Percentiles rank a stretch among this genome's conserved stretches.
phyloP scores from a whole-genome alignment of 2,329 filamentous ascomycete genomes.

The Colletotrichum brevisporum region DNA sequence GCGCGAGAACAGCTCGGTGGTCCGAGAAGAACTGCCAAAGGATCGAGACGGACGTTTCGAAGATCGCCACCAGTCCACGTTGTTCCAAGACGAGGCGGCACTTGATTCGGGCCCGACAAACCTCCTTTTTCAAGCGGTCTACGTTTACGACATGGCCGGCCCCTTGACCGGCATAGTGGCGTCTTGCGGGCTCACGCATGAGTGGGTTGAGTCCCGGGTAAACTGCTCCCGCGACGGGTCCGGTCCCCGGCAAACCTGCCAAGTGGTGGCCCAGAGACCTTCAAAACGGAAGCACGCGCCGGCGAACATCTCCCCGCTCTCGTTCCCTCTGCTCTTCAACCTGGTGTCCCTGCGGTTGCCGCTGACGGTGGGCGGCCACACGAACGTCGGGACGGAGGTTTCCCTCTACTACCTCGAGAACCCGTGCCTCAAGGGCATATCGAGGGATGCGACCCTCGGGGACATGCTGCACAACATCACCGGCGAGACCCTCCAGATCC shows the following conservation, averaged over 20 bases:
- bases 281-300: not conserved
- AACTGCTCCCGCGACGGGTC: not conserved
- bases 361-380: not conserved
- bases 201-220: constrained; percentile 1
- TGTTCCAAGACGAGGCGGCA: not conserved
- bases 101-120: not conserved
- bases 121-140: not conserved
- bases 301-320: not conserved
- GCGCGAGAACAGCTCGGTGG: not conserved
- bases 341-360: not conserved
- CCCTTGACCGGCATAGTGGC: not conserved
- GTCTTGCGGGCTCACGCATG: not conserved
- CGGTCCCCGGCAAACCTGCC: not conserved
- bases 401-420: not conserved
- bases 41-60: not conserved
- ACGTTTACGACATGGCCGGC: not conserved
- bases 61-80: not conserved
- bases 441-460: too few relatives aligned
- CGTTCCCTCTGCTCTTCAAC: not conserved
- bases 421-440: not conserved
- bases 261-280: not conserved
- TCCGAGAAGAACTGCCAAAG: not conserved
- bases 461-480: not conserved
- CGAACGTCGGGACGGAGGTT: not conserved
- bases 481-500: not conserved